Percentiles rank a stretch among this genome's conserved stretches.
These are phyloP conservation scores for Suillus subalutaceus DNA, from an alignment of 768 basidiomycete species.

Conservation along the genomic window DNA sequence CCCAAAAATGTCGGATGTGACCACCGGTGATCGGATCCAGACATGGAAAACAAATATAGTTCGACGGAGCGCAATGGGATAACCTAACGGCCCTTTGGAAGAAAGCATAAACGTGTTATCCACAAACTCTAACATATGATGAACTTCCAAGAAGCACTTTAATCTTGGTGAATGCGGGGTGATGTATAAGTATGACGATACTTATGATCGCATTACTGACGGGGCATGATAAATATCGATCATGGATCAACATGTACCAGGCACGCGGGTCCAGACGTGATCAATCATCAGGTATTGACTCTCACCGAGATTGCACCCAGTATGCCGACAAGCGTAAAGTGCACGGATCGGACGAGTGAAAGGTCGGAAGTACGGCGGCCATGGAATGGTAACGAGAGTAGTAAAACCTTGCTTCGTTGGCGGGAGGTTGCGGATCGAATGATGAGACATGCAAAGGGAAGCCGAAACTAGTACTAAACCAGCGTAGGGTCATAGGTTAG, in stretches of 20 bases:
- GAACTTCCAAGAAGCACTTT: neutral
- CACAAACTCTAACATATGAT: conserved; percentile 6
- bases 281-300: neutral
- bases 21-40: neutral
- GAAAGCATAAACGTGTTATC: neutral
- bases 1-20: neutral
- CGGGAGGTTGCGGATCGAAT: conserved; percentile 7
- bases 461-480: conserved; percentile 2
- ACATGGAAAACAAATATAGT: neutral
- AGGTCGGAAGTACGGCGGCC: neutral
- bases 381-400: neutral
- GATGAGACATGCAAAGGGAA: neutral
- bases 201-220: neutral
- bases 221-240: neutral
- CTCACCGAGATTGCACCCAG: neutral
- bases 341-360: neutral
- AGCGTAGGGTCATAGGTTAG: neutral
- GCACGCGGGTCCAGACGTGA: neutral
- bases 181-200: neutral
- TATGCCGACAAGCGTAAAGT: neutral
- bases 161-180: conserved; percentile 7
- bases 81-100: neutral
- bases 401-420: neutral
- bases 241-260: neutral
- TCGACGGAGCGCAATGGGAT: neutral